Base-by-base conservation (phyloP, 306 rosid species). In the Argentina anserina region DNA sequence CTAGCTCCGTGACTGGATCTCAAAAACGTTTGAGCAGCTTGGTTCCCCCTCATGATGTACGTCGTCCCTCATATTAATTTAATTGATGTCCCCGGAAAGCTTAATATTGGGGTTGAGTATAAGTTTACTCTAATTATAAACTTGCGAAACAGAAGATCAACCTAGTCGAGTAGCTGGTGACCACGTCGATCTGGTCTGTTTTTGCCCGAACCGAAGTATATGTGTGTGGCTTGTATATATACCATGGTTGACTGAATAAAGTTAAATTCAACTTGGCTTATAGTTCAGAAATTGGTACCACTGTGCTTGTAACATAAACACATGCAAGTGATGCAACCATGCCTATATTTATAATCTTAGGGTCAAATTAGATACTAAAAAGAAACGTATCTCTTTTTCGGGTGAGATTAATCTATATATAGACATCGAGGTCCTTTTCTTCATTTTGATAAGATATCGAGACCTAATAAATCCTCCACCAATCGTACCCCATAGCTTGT, bases 401-500 rank as follows among this genome's bases (percentile, higher is more conserved):
- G 31, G 37, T 26, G 25, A 53, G 49, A 26, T 53, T 37, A 8
- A 23, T 52, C 74, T 23, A 6, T 50, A 5, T 26, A 28, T 49
- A 20, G 49, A 8, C 42, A 18, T 56, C 66, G 29, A 28, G 43
- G 75, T 58, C 67, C 0, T 41, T 71, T 71, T 71, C 67, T 47
- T 18, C 6, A n/a, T 56, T 26, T 18, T 58, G 75, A 71, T 58
- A 41, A 71, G 67, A 71, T 71, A 40, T 26, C n/a, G n/a, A 65
- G 42, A 58, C 55, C 67, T 28, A 13, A 62, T 6, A 29, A 71
- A 71, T 18, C 66, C 75, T 70, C 65, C 67, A 41, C 75, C 75
- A 58, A 71, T 71, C 28, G 42, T 34, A 58, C 28, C 31, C 29
- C 41, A 42, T 9, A 41, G 56, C 67, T 41, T 28, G 61, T 41